Conservation (phyloP, 306 rosid species). For the Trifolium subterraneum region DNA sequence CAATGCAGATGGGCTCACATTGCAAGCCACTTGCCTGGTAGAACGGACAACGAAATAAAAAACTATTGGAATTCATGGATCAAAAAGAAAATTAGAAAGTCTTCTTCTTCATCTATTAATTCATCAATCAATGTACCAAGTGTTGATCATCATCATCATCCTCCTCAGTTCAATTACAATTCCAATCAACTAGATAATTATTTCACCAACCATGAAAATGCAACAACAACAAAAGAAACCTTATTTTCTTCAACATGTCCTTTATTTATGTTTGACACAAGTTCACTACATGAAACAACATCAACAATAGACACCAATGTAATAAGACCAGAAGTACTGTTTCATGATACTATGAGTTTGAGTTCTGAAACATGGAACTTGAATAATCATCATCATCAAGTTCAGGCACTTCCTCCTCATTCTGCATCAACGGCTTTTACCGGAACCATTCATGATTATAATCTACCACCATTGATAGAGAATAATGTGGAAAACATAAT, state of each 20-base stretch:
- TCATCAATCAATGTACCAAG: conserved; percentile 36
- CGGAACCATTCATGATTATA: conserved; percentile 47
- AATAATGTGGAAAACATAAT: conserved; percentile 62
- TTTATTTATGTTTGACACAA: conserved; percentile 82
- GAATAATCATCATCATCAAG: conserved; percentile 67
- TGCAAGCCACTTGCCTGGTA: conserved; percentile 95
- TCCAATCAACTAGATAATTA: conserved; percentile 57
- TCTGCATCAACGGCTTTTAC: conserved; percentile 36
- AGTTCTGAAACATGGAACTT: conserved; percentile 69
- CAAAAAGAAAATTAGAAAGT: conserved; percentile 85
- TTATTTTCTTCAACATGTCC: conserved; percentile 73
- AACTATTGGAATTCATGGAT: conserved; percentile 99
- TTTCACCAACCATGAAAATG: conserved; percentile 55
- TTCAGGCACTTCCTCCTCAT: conserved; percentile 45
- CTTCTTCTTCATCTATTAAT: conserved; percentile 50
- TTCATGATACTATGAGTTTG: conserved; percentile 52
- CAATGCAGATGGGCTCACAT: conserved; percentile 99
- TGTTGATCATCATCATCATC: conserved; percentile 44
- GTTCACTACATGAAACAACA: conserved; percentile 48
- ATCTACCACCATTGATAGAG: conserved; percentile 85
- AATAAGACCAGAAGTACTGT: conserved; percentile 54
- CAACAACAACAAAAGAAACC: conserved; percentile 53
- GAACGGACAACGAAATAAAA: conserved; percentile 97
- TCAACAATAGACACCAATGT: conserved; percentile 26
- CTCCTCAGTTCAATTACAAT: conserved; percentile 52